phyloP scores from a whole-genome alignment of 805 yeast genomes.

The Diddensiella caesifluorescens region DNA sequence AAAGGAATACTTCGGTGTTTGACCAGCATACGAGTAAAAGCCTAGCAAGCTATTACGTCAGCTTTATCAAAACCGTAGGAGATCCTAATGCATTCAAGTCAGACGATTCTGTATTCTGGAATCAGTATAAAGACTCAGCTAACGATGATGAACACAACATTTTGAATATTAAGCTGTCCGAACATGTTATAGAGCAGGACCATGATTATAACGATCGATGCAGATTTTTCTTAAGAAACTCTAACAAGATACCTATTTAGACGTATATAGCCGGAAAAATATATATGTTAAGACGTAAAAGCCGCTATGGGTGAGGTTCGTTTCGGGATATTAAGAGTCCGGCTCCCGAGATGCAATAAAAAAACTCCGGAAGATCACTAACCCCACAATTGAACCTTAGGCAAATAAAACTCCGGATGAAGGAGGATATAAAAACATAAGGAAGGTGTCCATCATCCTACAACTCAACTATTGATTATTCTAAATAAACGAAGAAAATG shows the following conservation, averaged over 20 bases:
- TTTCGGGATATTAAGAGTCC: not conserved
- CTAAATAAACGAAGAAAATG: not conserved
- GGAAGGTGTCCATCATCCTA: too few relatives aligned
- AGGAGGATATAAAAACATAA: too few relatives aligned
- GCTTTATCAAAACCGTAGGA: conserved; percentile 9
- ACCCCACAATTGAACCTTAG: not conserved
- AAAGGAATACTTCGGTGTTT: conserved; percentile 2
- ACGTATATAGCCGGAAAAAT: not conserved
- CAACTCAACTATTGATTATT: too few relatives aligned
- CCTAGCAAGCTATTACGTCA: conserved; percentile 4
- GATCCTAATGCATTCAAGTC: conserved; percentile 7
- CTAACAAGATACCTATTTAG: conserved; percentile 1
- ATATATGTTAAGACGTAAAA: not conserved
- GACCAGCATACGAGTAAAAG: conserved; percentile 2
- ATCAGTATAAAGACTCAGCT: not conserved
- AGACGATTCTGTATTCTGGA: conserved; percentile 1
- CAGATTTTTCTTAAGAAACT: not conserved
- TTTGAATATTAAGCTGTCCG: conserved; percentile 2
- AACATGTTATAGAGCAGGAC: conserved; percentile 2
- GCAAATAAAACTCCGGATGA: not conserved
- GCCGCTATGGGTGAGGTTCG: not conserved
- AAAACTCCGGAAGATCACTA: not conserved
- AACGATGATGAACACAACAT: not conserved
- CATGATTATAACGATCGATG: conserved; percentile 1
- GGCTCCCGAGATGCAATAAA: not conserved